phyloP scores from a whole-genome alignment of 2,329 filamentous ascomycete genomes.

The Penicillium sp. region DNA sequence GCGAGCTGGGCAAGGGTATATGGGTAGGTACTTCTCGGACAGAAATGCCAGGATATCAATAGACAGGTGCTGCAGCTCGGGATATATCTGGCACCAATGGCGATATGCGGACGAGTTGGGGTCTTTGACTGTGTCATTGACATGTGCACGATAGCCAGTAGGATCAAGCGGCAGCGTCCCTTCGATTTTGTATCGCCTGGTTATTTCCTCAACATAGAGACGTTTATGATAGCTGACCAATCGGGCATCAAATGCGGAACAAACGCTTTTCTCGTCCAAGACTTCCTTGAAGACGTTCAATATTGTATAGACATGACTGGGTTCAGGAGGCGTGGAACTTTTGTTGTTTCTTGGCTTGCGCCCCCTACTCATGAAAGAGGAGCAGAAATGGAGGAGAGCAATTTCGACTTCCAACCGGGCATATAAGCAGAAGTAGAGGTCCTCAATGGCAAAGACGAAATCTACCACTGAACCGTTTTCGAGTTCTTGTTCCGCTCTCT shows the following conservation, averaged over 20 bases:
- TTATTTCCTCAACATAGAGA: slow-evolving; percentile 23
- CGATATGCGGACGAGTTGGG: slow-evolving; percentile 20
- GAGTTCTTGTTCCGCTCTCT: slow-evolving; percentile 27
- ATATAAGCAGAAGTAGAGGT: slow-evolving; percentile 35
- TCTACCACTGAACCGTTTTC: slow-evolving; percentile 22
- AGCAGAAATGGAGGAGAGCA: slow-evolving; percentile 31
- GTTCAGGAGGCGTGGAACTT: slow-evolving; percentile 27
- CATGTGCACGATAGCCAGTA: slow-evolving; percentile 15
- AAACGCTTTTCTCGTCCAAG: slow-evolving; percentile 27
- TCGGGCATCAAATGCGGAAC: slow-evolving; percentile 22
- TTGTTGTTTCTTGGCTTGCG: slow-evolving; percentile 18
- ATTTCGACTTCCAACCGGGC: slow-evolving; percentile 36
- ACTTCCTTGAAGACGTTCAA: slow-evolving; percentile 30
- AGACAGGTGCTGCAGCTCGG: slow-evolving; percentile 28
- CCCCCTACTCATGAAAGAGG: slow-evolving; percentile 25
- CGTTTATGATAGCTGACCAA: slow-evolving; percentile 28
- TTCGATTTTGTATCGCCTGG: slow-evolving; percentile 16
- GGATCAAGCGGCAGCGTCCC: slow-evolving; percentile 7
- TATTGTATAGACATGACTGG: slow-evolving; percentile 31
- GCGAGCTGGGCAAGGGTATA: slow-evolving; percentile 13
- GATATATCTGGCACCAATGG: slow-evolving; percentile 29
- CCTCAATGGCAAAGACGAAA: slow-evolving; percentile 33
- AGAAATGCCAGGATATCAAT: slow-evolving; percentile 26
- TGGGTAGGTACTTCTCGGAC: slow-evolving; percentile 34
- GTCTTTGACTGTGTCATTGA: slow-evolving; percentile 21